Evolutionary conservation across 1,284 basidiomycete species (phyloP), one percentile per base, ranked within the genome.

Genomic region (Pseudozyma thailandica): DNA sequence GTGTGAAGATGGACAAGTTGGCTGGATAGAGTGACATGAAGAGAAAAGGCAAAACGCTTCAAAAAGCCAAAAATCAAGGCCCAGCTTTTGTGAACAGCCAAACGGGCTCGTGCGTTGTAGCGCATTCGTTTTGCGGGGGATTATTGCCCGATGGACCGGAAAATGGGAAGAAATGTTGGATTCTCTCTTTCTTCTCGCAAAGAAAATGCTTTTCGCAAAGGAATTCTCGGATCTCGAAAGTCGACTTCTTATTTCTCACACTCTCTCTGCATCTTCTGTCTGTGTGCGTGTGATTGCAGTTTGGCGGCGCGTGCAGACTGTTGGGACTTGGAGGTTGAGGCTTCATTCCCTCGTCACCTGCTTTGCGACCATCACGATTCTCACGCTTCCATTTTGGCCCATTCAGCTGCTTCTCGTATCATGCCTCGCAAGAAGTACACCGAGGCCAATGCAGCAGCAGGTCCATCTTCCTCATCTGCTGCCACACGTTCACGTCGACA

Each of bases 391-490:
- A 18, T 2, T 6, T 30, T n/a, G 9, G 12, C 13, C 18, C 5
- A 13, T 30, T 20, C 54, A 16, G 21, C 21, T 12, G n/a, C 31
- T 31, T 20, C 23, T 15, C 20, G 39, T 13, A 47, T 9, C 12
- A 71, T 71, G 68, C 68, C 68, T 46, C 60, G 68, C 31, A 60
- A 44, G 25, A 71, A 58, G 47, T 21, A 50, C n/a, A 35, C 37
- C 41, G 49, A 52, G 18, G 20, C 28, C 28, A 49, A 16, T 41
- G 54, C 46, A 15, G 30, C 57, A 6, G 42, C 42, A 27, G 49
- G 50, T 16, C 45, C 59, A 10, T 47, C 65, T 16, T 27, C 58
- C 16, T 44, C 59, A 8, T 35, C 53, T 28, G 31, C 43, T 10
- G 39, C 26, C 6, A 60, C 56, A 21, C 37, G 60, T 23, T 58